Base-by-base conservation (phyloP, 441 rosid genomes). In the Adansonia gregorii region DNA sequence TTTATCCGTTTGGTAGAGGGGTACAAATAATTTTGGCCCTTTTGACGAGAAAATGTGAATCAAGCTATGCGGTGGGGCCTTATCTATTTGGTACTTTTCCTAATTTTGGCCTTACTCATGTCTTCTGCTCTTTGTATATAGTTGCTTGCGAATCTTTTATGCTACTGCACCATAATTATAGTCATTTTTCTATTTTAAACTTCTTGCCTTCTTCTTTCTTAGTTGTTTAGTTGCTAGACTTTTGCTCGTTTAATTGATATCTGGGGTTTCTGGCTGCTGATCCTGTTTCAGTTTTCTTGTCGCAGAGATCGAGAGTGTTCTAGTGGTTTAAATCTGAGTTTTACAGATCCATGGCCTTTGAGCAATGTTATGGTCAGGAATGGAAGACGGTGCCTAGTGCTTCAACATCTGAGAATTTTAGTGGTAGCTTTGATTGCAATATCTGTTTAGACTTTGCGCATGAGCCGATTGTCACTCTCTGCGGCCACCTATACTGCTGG, bases 401-500 rank as follows among this genome's bases (percentile, higher is more conserved):
- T 67, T 73, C 92, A 17, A 67, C 83, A 10, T 61, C 90, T 9
- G 87, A 84, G 63, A 77, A 75, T 73, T 70, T 63, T 17, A 76
- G 58, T 27, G 89, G 89, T 61, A 85, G 89, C 81, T 92, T 93
- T 55, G 98, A 93, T 73, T 94, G 98, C 87, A 93, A 92, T 65
- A 93, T 94, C 72, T 94, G 97, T 79, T 83, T 94, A 15, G 95
- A 93, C 49, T 86, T 80, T 59, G 98, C 91, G 0, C 83, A 74
- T 6, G 97, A 93, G 74, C 98, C 98, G 0, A 92, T 94, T 10
- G 97, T 94, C 68, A 94, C 97, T 67, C 93, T 88, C 67, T 93
- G 98, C 27, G 97, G 98, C 31, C 98, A 94, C 82, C 95, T 94
- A 76, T 94, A 88, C 82, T 94, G 97, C 83, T 94, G 98, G 98